Conservation (phyloP, 73 alveolate genomes). For the Paramecium caudatum region DNA sequence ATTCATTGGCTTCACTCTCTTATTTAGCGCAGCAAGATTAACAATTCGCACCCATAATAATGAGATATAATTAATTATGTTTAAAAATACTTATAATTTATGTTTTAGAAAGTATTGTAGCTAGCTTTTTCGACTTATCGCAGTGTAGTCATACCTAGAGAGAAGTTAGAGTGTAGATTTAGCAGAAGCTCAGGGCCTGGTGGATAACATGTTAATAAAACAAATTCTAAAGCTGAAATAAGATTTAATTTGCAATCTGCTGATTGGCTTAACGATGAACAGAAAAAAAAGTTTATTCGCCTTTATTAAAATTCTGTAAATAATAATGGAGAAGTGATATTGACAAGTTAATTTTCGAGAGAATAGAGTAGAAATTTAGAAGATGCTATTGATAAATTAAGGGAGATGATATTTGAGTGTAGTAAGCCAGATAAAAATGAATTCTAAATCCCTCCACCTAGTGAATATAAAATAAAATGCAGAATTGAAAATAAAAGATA, state of each 20-base stretch:
- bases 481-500: constrained; percentile 68
- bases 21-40: constrained; percentile 59
- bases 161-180: constrained; percentile 71
- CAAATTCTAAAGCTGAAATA: constrained; percentile 79
- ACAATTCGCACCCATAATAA: constrained; percentile 54
- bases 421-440: constrained; percentile 71
- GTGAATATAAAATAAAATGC: constrained; percentile 15
- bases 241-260: constrained; percentile 77
- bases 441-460: constrained; percentile 72
- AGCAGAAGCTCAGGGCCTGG: constrained; percentile 82
- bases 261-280: constrained; percentile 66
- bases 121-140: not conserved
- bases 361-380: constrained; percentile 68
- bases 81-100: not conserved
- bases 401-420: constrained; percentile 67
- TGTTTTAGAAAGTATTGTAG: not conserved
- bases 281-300: constrained; percentile 65
- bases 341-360: constrained; percentile 75
- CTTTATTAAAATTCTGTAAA: constrained; percentile 66
- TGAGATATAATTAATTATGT: not conserved
- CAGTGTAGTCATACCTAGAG: constrained; percentile 60
- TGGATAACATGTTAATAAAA: constrained; percentile 80
- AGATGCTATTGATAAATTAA: constrained; percentile 79
- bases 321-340: constrained; percentile 72
- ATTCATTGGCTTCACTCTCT: not conserved